Evolutionary conservation across 805 yeast species (phyloP).

Genomic region (Wickerhamiella nectarea): DNA sequence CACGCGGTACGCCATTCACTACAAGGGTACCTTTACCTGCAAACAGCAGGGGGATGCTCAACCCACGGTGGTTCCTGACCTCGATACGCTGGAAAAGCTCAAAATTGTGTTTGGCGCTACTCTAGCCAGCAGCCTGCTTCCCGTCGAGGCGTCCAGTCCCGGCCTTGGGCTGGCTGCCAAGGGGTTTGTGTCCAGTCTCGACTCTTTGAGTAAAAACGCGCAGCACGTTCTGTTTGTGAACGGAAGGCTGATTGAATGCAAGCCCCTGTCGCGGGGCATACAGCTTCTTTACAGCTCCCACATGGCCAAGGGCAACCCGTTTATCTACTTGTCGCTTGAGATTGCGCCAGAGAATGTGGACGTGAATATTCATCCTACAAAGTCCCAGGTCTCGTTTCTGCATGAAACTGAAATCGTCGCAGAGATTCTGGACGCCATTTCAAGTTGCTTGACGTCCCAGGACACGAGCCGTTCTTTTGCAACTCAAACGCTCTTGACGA

Average conservation of each 20-base stretch:
- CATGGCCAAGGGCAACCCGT: constrained; percentile 71
- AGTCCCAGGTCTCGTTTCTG: constrained; percentile 76
- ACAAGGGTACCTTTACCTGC: constrained; percentile 52
- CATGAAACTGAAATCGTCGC: constrained; percentile 78
- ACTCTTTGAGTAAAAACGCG: constrained; percentile 47
- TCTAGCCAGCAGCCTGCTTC: constrained; percentile 51
- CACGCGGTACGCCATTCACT: constrained; percentile 70
- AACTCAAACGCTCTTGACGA: constrained; percentile 33
- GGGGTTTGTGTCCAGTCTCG: constrained; percentile 61
- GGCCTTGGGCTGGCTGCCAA: constrained; percentile 39
- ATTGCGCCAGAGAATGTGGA: constrained; percentile 63
- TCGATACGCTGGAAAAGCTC: constrained; percentile 50
- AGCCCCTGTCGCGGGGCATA: constrained; percentile 61
- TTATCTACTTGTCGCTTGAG: constrained; percentile 57
- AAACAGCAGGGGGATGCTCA: constrained; percentile 68
- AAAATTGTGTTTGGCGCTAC: constrained; percentile 56
- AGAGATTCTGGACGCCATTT: constrained; percentile 36
- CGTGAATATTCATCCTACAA: constrained; percentile 93
- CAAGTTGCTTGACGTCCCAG: constrained; percentile 36
- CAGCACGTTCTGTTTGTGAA: constrained; percentile 76
- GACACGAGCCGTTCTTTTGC: constrained; percentile 60
- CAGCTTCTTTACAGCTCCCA: constrained; percentile 45
- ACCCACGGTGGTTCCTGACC: constrained; percentile 36
- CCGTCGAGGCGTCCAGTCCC: constrained; percentile 23
- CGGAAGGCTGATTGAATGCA: constrained; percentile 68